phyloP scores from a whole-genome alignment of 2,329 filamentous ascomycete genomes.

The Tolypocladium guangdongense region DNA sequence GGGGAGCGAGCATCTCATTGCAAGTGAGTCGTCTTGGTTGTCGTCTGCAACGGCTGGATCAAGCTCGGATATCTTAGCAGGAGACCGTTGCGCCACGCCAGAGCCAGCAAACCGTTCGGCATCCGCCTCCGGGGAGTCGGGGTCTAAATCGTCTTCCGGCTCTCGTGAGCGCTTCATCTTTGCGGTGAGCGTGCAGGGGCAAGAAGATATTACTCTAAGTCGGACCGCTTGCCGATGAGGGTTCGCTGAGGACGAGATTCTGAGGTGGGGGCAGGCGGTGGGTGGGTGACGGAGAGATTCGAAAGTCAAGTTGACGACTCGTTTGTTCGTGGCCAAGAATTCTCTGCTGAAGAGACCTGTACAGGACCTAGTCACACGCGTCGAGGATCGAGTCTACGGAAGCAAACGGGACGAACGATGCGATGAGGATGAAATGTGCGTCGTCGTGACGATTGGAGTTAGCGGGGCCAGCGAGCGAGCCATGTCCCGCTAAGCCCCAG shows the following conservation, averaged over 20 bases:
- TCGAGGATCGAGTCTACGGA: not conserved
- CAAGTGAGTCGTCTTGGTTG: slow-evolving; percentile 25
- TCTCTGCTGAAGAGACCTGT: not conserved
- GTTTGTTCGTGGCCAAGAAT: not conserved
- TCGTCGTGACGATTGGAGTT: not conserved
- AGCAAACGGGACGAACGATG: not conserved
- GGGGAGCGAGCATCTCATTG: slow-evolving; percentile 72
- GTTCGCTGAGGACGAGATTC: not conserved
- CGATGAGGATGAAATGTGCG: too few species aligned
- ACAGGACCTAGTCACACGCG: not conserved
- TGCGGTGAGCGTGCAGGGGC: slow-evolving; percentile 1
- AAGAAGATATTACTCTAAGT: slow-evolving; percentile 5
- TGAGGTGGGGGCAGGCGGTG: not conserved
- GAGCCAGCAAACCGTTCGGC: not conserved
- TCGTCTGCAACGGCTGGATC: slow-evolving; percentile 31
- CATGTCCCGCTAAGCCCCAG: not conserved
- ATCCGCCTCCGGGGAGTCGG: slow-evolving; percentile 12
- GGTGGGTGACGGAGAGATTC: not conserved
- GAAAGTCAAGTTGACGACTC: not conserved
- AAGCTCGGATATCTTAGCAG: slow-evolving; percentile 49
- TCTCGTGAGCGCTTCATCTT: slow-evolving; percentile 55
- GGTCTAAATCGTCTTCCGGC: slow-evolving; percentile 35
- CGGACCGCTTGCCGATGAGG: not conserved
- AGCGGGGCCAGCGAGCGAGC: not conserved
- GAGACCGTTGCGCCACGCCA: slow-evolving; percentile 11